Evolutionary conservation across 23 red algal species (phyloP), one percentile per base, ranked within the genome.

Genomic region (Gracilariopsis chorda): DNA sequence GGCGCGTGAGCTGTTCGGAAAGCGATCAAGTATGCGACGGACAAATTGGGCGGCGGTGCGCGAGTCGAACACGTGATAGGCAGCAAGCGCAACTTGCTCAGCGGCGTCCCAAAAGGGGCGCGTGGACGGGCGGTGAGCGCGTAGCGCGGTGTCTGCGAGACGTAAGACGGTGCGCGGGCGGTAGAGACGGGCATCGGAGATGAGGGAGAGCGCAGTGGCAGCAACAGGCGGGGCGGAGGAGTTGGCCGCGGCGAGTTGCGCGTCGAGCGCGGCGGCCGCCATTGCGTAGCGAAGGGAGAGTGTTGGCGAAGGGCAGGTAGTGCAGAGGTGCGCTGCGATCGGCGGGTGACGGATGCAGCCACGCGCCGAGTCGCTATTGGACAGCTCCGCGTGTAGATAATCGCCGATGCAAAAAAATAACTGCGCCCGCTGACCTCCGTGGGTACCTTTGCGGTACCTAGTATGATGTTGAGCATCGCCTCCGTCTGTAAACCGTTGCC

Each of bases 1-100:
- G 30, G 62, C 45, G 25, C 88, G 88, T 24, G 62, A 20, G 77
- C 75, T 82, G 62, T 82, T 4, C 33, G 73, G 88, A 53, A 91
- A 91, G 20, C 75, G 32, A 13, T 37, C 48, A 13, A 57, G 33
- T 44, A 82, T 75, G 27, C 59, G 55, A 7, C 8, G 13, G 10
- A 67, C 20, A 8, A 64, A 4, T 33, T 32, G 41, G 39, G 48
- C 37, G 24, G 63, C 68, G 35, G 45, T 49, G 33, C 33, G 23
- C 33, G 33, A 46, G 19, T 82, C 75, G 10, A 73, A 52, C 19
- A 53, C 23, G 21, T 82, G 44, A 20, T 36, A 69, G 29, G 88
- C 72, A 11, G 74, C 73, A 13, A 41, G 23, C 32, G 43, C 65
- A 16, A 80, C 29, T 40, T 91, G 75, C n/a, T 48, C 77, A 2